Evolutionary conservation across 2,329 filamentous ascomycete species (phyloP), one percentile per base, ranked within the genome.

Genomic region (Colletotrichum somersetense): DNA sequence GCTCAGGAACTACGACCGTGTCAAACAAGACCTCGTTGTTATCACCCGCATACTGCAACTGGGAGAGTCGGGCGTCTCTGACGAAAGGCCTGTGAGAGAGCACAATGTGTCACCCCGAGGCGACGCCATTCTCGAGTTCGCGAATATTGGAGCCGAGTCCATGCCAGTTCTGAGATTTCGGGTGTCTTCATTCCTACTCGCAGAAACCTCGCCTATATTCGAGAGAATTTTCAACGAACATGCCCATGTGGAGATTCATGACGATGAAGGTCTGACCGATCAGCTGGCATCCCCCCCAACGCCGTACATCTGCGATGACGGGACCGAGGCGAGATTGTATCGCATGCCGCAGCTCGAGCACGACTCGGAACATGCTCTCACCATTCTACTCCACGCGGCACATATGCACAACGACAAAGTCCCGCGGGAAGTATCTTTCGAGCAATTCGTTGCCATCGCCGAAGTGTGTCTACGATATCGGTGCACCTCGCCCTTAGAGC

Each of bases 191-290:
- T 81, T 84, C 73, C 81, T 86, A 77, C 77, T 89, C 18, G 82
- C 85, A 4, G 85, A 88, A 77, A 84, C 84, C 0, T 89, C 87
- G 16, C 85, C 86, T 8, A 81, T 88, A 5, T 89, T 89, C 72
- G 82, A 83, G 0, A 80, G 83, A 52, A 85, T 88, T 77, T 86
- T 89, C 23, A 75, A 78, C 1, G 78, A 78, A 0, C 76, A 78
- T 59, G 57, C 78, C 11, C 75, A 77, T 8, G 0, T 64, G 3
- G 55, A 71, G 12, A 56, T 81, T 0, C 77, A 82, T 67, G 82
- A 83, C n/a, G 79, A 80, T 10, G 81, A 81, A 3, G 80, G 82
- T 58, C 79, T 83, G 6, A 72, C 77, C 6, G 74, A 76, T 2
- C 79, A 83, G 35, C 75, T 83, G 1, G 82, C 84, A 0, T 77